Evolutionary conservation across 441 rosid species (phyloP), one percentile per base, ranked within the genome.

Genomic region (Adansonia madagascariensis): DNA sequence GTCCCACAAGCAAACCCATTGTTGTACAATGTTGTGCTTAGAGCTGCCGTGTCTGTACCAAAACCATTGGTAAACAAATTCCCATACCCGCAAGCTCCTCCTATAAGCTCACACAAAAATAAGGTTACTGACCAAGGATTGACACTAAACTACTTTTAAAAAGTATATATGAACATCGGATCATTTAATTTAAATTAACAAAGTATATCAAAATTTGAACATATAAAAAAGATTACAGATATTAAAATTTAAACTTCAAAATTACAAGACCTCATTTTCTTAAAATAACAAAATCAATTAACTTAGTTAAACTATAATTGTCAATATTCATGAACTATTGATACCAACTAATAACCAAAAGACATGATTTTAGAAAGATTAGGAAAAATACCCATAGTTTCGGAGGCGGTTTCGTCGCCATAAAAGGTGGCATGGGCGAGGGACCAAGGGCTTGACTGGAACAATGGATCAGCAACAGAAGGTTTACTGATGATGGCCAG

Each of bases 71-170:
- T 79, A 64, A 83, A 79, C 76, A 94, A 75, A 79, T 94, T 89
- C 27, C 97, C 97, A 41, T 92, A 92, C 6, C 98, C 97, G 72
- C 98, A 94, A 27, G 97, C 98, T 80, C 98, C 97, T 75, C 97
- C 97, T 92, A 76, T 22, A 66, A 52, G 14, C 71, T 35, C 63
- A 22, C 0, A 5, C 46, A 35, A 4, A 35, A 35, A 10, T 22
- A 31, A 24, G n/a, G 64, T 20, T 3, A 56, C 2, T 56, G 17
- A 1, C 57, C 8, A 55, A 0, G 60, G 17, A 52, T 15, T n/a
- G 17, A 52, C 5, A 31, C 49, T 44, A 8, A 41, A 41, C 44
- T 5, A 41, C 8, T 50, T 12, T 50, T 15, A 52, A 8, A 52
- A 52, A 52, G 8, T 4, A 50, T 8, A 62, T 4, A 6, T 9